These are phyloP conservation scores for Curvularia spicifera DNA, from an alignment of 2,329 filamentous ascomycete species.

Conservation along the genomic window DNA sequence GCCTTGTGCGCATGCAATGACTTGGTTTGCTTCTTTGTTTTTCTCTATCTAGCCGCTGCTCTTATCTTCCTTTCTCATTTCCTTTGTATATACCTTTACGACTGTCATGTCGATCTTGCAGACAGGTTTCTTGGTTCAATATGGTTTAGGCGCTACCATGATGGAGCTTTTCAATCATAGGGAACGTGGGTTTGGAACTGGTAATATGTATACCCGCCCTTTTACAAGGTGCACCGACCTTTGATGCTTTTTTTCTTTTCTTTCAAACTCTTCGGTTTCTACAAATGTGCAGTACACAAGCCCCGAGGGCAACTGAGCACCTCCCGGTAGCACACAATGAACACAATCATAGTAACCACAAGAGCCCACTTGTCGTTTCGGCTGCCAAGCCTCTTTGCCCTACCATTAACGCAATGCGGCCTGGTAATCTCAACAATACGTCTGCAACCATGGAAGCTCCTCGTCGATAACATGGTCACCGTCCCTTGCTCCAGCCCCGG, in stretches of 20 bases:
- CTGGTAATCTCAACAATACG: constrained; percentile 4
- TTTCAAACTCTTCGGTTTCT: constrained; percentile 4
- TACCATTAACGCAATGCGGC: not conserved
- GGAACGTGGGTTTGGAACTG: constrained; percentile 22
- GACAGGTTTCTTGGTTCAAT: constrained; percentile 3
- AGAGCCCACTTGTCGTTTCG: not conserved
- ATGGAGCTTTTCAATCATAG: constrained; percentile 19
- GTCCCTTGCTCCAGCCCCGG: not conserved
- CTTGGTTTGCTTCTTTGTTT: not conserved
- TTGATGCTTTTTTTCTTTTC: constrained; percentile 9
- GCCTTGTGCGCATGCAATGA: constrained; percentile 15
- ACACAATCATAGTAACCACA: constrained; percentile 7
- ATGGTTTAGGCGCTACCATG: constrained; percentile 6
- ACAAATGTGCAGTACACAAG: constrained; percentile 2
- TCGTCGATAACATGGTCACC: not conserved
- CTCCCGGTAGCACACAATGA: not conserved
- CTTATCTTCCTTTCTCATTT: constrained; percentile 15
- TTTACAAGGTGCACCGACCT: constrained; percentile 35
- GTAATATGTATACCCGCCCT: constrained; percentile 46
- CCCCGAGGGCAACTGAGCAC: not conserved
- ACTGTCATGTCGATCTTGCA: constrained; percentile 10
- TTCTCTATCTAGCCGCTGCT: not conserved
- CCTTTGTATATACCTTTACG: constrained; percentile 23
- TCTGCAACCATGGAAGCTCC: not conserved
- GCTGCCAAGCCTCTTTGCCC: not conserved